Conservation (phyloP, 2,329 filamentous ascomycete genomes). For the Colletotrichum simmondsii region DNA sequence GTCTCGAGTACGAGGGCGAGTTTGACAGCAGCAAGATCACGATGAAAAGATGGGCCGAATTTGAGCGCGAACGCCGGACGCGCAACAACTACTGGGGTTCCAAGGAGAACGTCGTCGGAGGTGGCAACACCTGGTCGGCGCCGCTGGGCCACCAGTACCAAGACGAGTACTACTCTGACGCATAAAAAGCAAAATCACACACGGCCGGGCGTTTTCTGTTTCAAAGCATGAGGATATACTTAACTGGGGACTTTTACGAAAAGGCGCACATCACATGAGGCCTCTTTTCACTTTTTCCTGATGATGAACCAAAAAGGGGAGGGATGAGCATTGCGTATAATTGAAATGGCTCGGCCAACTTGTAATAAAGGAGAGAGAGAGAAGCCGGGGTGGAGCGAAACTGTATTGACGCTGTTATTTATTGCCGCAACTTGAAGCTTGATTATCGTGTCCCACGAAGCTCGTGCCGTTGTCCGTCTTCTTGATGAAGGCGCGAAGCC, state of each 20-base stretch:
- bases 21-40: slow-evolving; percentile 99
- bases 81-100: slow-evolving; percentile 63
- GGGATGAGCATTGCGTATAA: not conserved
- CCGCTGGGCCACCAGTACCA: slow-evolving; percentile 58
- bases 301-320: slow-evolving; percentile 16
- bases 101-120: slow-evolving; percentile 60
- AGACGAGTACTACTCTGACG: slow-evolving; percentile 67
- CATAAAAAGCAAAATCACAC: slow-evolving; percentile 45
- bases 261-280: slow-evolving; percentile 21
- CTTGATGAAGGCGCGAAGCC: not conserved
- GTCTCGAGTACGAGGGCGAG: slow-evolving; percentile 90
- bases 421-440: not conserved
- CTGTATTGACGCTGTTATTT: slow-evolving; percentile 1
- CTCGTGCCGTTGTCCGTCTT: not conserved
- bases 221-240: slow-evolving; percentile 25
- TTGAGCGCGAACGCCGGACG: slow-evolving; percentile 75
- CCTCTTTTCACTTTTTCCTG: slow-evolving; percentile 10
- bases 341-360: slow-evolving; percentile 15
- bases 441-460: not conserved
- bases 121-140: slow-evolving; percentile 54
- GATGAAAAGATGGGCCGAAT: slow-evolving; percentile 99
- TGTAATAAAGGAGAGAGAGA: slow-evolving; percentile 24
- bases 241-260: slow-evolving; percentile 24
- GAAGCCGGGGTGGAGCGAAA: not conserved
- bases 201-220: slow-evolving; percentile 24